Conservation (phyloP, 805 yeast genomes). For the Starmera caribaea region DNA sequence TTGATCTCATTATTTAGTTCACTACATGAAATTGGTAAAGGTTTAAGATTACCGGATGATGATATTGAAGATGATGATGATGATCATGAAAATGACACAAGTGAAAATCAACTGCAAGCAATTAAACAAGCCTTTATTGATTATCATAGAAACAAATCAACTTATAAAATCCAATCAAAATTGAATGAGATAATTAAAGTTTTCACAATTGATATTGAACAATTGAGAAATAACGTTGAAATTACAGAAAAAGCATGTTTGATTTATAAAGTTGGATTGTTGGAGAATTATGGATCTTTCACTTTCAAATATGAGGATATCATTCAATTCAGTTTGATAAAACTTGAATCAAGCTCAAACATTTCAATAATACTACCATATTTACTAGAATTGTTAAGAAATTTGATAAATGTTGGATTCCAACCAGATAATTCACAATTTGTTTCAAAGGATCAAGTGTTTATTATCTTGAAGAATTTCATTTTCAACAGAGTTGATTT, state of each 20-base stretch:
- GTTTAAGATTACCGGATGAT: conserved; percentile 52
- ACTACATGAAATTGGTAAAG: conserved; percentile 62
- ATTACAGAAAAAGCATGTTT: conserved; percentile 56
- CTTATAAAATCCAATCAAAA: conserved; percentile 32
- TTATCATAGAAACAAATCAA: conserved; percentile 35
- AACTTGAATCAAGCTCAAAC: conserved; percentile 10
- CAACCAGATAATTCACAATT: conserved; percentile 1
- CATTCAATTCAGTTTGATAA: conserved; percentile 29
- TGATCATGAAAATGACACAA: conserved; percentile 14
- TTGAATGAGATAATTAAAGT: conserved; percentile 30
- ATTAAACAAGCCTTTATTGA: conserved; percentile 12
- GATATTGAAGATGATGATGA: conserved; percentile 23
- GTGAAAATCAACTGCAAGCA: too few species aligned
- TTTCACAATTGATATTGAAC: conserved; percentile 30
- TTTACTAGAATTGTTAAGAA: conserved; percentile 11
- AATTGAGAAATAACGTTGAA: conserved; percentile 31
- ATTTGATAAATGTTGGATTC: conserved; percentile 12
- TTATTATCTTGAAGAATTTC: conserved; percentile 10
- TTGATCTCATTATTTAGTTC: conserved; percentile 49
- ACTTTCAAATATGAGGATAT: conserved; percentile 35
- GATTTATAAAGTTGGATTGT: conserved; percentile 53
- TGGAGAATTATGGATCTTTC: conserved; percentile 64
- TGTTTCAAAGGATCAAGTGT: conserved; percentile 6
- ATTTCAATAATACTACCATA: conserved; percentile 2
- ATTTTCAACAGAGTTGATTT: conserved; percentile 9